A percentile compares a stretch with the other conserved stretches of the same genome.
Conservation (phyloP, 768 basidiomycete genomes). For the Trametes punicea region DNA sequence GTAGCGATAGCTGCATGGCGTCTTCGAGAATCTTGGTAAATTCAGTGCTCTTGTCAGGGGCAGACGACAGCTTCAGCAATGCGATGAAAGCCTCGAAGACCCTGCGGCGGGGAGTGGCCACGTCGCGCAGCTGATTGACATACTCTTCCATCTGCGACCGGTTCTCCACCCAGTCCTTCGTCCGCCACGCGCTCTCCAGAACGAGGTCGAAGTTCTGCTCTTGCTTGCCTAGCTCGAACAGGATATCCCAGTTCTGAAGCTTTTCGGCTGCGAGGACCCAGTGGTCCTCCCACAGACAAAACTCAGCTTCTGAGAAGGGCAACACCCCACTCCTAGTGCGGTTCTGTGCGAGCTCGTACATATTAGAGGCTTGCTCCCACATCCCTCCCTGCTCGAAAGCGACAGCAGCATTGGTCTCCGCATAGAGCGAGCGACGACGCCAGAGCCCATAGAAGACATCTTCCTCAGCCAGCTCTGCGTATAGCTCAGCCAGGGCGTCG, state of each 20-base stretch:
- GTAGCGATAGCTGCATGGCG: conserved; percentile 92
- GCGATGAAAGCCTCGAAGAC: conserved; percentile 97
- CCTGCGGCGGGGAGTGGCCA: conserved; percentile 90
- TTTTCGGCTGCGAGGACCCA: conserved; percentile 97
- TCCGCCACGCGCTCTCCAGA: conserved; percentile 94
- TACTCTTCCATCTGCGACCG: conserved; percentile 47
- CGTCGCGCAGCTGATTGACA: conserved; percentile 76
- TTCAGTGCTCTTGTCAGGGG: conserved; percentile 80
- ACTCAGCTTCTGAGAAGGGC: conserved; percentile 92
- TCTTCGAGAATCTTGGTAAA: conserved; percentile 90
- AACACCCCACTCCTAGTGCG: conserved; percentile 78
- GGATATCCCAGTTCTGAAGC: conserved; percentile 95
- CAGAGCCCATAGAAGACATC: conserved; percentile 97
- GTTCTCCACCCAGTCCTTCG: conserved; percentile 74
- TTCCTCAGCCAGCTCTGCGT: conserved; percentile 93
- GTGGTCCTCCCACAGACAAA: conserved; percentile 98
- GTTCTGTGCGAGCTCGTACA: conserved; percentile 88
- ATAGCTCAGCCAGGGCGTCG: conserved; percentile 91
- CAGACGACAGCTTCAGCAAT: conserved; percentile 78
- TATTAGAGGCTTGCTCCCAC: conserved; percentile 88
- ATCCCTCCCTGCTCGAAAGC: conserved; percentile 95
- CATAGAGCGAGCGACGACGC: conserved; percentile 83
- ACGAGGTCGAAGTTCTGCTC: conserved; percentile 91
- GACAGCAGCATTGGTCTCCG: conserved; percentile 84
- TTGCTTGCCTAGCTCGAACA: conserved; percentile 84